Evolutionary conservation across 768 basidiomycete genomes (phyloP).

Genomic region (Termitomyces sp.): DNA sequence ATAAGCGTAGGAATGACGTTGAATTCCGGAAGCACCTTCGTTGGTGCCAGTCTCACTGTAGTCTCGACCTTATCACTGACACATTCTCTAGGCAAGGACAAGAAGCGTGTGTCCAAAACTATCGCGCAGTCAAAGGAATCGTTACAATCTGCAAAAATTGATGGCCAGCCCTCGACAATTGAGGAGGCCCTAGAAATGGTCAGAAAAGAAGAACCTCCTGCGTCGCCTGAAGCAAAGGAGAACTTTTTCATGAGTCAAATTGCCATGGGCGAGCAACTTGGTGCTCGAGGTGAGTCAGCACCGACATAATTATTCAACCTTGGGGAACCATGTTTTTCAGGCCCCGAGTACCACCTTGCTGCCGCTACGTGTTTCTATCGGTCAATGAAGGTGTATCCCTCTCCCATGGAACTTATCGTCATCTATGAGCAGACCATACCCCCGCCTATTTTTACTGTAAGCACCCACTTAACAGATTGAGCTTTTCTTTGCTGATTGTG

Average conservation of each 20-base stretch:
- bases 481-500: neutral
- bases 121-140: slow-evolving; percentile 42
- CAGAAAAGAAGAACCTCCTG: slow-evolving; percentile 64
- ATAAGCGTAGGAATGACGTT: slow-evolving; percentile 83
- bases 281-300: slow-evolving; percentile 57
- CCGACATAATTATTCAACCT: neutral
- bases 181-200: slow-evolving; percentile 60
- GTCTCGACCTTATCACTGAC: slow-evolving; percentile 11
- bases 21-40: slow-evolving; percentile 87
- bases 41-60: slow-evolving; percentile 35
- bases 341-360: slow-evolving; percentile 69
- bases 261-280: slow-evolving; percentile 79
- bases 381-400: slow-evolving; percentile 91
- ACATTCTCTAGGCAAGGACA: slow-evolving; percentile 74
- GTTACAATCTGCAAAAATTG: slow-evolving; percentile 18
- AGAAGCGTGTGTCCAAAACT: slow-evolving; percentile 79
- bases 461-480: slow-evolving; percentile 29
- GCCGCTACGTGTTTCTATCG: slow-evolving; percentile 91
- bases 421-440: slow-evolving; percentile 94
- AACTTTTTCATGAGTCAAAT: slow-evolving; percentile 90
- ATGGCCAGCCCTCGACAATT: slow-evolving; percentile 49
- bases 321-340: slow-evolving; percentile 32
- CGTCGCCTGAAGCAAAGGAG: slow-evolving; percentile 74
- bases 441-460: slow-evolving; percentile 61
- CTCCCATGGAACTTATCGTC: slow-evolving; percentile 88